Conservation (phyloP, 495 filamentous ascomycete genomes). For the Penicillium herquei region DNA sequence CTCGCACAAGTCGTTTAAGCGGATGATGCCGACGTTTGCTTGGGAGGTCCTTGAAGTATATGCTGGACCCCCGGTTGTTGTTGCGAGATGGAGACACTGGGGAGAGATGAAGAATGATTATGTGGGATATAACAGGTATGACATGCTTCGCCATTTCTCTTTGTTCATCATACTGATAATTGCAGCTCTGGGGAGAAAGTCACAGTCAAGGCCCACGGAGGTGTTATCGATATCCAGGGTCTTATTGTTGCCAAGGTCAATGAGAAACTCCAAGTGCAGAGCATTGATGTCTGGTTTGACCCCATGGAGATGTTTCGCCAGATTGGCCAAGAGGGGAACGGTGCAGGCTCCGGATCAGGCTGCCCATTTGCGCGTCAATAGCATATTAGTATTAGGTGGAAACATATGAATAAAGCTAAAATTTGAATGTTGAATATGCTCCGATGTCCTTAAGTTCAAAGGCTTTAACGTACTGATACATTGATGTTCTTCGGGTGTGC, state of each 20-base stretch:
- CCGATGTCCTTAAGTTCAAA: too few species aligned
- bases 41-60: conserved; percentile 70
- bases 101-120: conserved; percentile 64
- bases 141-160: conserved; percentile 14
- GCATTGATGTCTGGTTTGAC: conserved; percentile 62
- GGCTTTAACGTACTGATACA: too few species aligned
- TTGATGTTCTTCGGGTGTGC: too few species aligned
- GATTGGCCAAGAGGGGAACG: conserved; percentile 33
- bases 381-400: too few species aligned
- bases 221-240: conserved; percentile 44
- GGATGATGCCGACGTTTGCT: conserved; percentile 68
- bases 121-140: conserved; percentile 56
- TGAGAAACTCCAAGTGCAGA: conserved; percentile 53
- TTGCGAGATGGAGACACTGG: conserved; percentile 66
- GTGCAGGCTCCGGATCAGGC: too few species aligned
- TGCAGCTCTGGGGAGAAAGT: conserved; percentile 54
- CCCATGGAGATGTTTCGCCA: conserved; percentile 66
- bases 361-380: too few species aligned
- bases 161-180: conserved; percentile 23
- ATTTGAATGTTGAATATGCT: too few species aligned
- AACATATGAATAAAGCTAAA: too few species aligned
- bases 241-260: conserved; percentile 59
- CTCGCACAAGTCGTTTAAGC: conserved; percentile 66
- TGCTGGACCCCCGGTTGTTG: conserved; percentile 56
- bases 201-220: conserved; percentile 43